A percentile compares a stretch with the other conserved stretches of the same genome.
phyloP scores from a whole-genome alignment of 2,329 filamentous ascomycete genomes.

The Alternaria longipes region DNA sequence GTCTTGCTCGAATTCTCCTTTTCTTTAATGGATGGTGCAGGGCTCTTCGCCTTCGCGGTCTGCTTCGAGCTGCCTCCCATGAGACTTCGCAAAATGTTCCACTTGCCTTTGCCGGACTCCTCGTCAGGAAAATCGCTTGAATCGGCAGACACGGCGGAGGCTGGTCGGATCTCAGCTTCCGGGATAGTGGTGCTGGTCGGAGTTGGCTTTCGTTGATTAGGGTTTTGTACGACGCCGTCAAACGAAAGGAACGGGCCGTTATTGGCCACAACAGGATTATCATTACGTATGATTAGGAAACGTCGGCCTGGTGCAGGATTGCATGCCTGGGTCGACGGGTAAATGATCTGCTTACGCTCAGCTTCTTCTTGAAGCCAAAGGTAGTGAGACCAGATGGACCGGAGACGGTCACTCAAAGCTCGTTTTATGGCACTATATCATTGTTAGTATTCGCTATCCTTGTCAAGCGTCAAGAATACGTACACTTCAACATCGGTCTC shows the following conservation, averaged over 20 bases:
- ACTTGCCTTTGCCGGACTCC: slow-evolving; percentile 63
- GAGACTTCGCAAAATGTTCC: slow-evolving; percentile 71
- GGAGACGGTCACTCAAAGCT: slow-evolving; percentile 72
- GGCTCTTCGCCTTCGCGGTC: slow-evolving; percentile 53
- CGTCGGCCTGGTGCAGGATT: slow-evolving; percentile 84
- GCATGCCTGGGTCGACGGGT: slow-evolving; percentile 81
- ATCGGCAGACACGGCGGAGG: slow-evolving; percentile 41
- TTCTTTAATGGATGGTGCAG: slow-evolving; percentile 33
- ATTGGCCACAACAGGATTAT: slow-evolving; percentile 66
- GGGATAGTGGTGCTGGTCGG: slow-evolving; percentile 27
- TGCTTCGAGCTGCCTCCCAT: slow-evolving; percentile 61
- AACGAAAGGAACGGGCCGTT: slow-evolving; percentile 68
- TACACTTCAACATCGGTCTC: slow-evolving; percentile 72
- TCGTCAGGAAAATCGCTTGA: slow-evolving; percentile 48
- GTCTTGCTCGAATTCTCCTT: slow-evolving; percentile 33
- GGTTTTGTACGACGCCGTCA: slow-evolving; percentile 64
- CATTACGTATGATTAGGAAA: slow-evolving; percentile 88
- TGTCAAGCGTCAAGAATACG: slow-evolving; percentile 49
- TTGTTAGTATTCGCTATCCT: slow-evolving; percentile 23
- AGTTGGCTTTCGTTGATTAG: slow-evolving; percentile 47
- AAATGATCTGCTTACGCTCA: slow-evolving; percentile 63
- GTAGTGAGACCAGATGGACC: slow-evolving; percentile 80
- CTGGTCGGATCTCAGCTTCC: slow-evolving; percentile 41
- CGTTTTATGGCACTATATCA: slow-evolving; percentile 72
- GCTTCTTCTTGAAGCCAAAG: slow-evolving; percentile 76